Conservation (phyloP, 1,284 basidiomycete genomes). For the Ustilago hordei region DNA sequence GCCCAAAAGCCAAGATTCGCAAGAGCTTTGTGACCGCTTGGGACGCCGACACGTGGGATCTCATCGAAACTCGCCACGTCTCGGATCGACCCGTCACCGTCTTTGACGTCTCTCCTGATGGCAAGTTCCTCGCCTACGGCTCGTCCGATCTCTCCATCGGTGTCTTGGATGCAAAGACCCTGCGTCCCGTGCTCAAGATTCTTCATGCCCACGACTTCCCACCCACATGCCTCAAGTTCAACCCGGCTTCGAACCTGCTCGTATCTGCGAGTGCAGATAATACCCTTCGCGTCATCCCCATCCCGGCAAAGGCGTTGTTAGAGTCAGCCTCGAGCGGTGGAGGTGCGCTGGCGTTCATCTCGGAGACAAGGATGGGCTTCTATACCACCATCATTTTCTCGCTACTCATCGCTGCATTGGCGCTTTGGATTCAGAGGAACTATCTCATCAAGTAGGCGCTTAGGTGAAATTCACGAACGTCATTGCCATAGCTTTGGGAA, state of each 20-base stretch:
- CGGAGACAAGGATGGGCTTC: slow-evolving; percentile 48
- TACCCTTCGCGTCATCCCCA: slow-evolving; percentile 79
- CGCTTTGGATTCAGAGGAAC: slow-evolving; percentile 35
- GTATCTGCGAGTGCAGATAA: slow-evolving; percentile 93
- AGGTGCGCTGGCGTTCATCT: slow-evolving; percentile 41
- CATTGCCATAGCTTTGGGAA: not conserved
- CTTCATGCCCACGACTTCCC: slow-evolving; percentile 95
- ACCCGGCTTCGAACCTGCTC: slow-evolving; percentile 82
- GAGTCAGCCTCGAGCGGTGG: slow-evolving; percentile 17
- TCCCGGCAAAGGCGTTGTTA: slow-evolving; percentile 66
- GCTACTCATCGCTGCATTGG: slow-evolving; percentile 34
- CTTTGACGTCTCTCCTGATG: slow-evolving; percentile 73
- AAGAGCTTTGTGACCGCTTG: slow-evolving; percentile 65
- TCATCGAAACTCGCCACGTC: slow-evolving; percentile 59
- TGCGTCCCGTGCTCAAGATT: slow-evolving; percentile 84
- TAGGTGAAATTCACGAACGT: not conserved
- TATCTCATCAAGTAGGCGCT: slow-evolving; percentile 30
- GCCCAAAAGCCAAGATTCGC: slow-evolving; percentile 57
- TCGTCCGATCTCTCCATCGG: slow-evolving; percentile 88
- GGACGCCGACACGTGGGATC: slow-evolving; percentile 64
- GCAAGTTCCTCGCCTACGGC: slow-evolving; percentile 84
- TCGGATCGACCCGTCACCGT: slow-evolving; percentile 65
- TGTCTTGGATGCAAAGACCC: slow-evolving; percentile 82
- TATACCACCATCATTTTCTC: slow-evolving; percentile 51
- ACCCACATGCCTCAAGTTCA: slow-evolving; percentile 88